phyloP scores from a whole-genome alignment of 352 stramenopile genomes.

The Phytopythium oedochilum region DNA sequence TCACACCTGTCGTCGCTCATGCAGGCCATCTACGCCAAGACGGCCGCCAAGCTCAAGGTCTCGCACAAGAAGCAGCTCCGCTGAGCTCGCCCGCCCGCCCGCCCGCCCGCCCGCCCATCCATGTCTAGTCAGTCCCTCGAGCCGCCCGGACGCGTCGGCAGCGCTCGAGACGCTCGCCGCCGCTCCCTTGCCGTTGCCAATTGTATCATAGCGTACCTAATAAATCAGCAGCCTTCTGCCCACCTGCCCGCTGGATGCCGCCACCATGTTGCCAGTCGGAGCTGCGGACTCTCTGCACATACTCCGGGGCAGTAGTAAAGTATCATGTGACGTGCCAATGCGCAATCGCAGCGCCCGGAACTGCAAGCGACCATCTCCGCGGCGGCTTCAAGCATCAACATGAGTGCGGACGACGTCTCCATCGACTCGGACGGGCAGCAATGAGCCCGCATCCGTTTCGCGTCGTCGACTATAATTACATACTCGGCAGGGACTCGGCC shows the following conservation, averaged over 20 bases:
- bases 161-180: no score
- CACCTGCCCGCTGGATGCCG: not conserved
- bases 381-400: not conserved
- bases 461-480: not conserved
- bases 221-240: not conserved
- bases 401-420: no score
- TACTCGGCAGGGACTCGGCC: not conserved
- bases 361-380: no score
- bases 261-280: not conserved
- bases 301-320: no score
- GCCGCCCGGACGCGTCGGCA: no score
- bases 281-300: no score
- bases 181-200: no score
- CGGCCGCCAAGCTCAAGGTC: constrained; percentile 45
- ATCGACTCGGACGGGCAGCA: not conserved
- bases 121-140: no score
- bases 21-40: constrained; percentile 49
- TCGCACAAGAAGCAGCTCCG: constrained; percentile 31
- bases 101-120: no score
- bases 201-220: constrained; percentile 2
- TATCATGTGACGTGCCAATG: not conserved
- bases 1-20: constrained; percentile 45
- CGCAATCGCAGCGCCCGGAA: not conserved
- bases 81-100: constrained; percentile 11
- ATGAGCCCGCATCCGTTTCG: not conserved